Conservation (phyloP, 2,329 filamentous ascomycete genomes). For the Plectosphaerella cucumerina region DNA sequence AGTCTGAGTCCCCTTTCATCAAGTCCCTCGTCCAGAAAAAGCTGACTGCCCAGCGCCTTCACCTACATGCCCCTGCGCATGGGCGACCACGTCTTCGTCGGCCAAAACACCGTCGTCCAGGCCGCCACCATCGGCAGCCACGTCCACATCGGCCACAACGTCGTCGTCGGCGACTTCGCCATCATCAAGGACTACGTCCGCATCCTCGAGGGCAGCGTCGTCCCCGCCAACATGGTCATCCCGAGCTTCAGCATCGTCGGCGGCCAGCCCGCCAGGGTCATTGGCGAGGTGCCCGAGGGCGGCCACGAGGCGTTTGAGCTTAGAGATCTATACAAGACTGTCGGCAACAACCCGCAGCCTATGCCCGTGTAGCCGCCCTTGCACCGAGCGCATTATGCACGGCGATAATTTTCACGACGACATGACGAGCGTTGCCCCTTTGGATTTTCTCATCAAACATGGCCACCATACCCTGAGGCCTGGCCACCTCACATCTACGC, state of each 20-base stretch:
- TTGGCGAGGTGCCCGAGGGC: conserved; percentile 77
- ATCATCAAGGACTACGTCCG: conserved; percentile 93
- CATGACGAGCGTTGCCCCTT: not conserved
- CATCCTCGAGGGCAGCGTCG: conserved; percentile 77
- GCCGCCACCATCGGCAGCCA: conserved; percentile 80
- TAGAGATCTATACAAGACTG: conserved; percentile 59
- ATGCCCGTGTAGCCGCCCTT: conserved; percentile 1
- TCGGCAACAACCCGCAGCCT: conserved; percentile 51
- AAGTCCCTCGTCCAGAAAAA: too few species aligned
- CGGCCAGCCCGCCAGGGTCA: conserved; percentile 71
- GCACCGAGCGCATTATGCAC: not conserved
- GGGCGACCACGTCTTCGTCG: conserved; percentile 91
- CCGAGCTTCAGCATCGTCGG: conserved; percentile 91
- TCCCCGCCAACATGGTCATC: conserved; percentile 86
- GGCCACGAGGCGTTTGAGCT: conserved; percentile 61
- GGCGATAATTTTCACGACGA: not conserved
- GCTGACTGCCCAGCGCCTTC: conserved; percentile 42
- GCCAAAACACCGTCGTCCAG: conserved; percentile 69
- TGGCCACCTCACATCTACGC: not conserved
- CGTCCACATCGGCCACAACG: conserved; percentile 76
- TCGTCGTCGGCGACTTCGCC: conserved; percentile 77
- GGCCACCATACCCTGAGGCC: too few species aligned
- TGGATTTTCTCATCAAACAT: too few species aligned
- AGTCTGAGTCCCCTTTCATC: not conserved
- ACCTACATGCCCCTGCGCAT: conserved; percentile 88